Percentiles rank a stretch among this genome's conserved stretches.
These are phyloP conservation scores for Pseudozyma pruni DNA, from an alignment of 1,284 basidiomycete species.

Conservation along the genomic window DNA sequence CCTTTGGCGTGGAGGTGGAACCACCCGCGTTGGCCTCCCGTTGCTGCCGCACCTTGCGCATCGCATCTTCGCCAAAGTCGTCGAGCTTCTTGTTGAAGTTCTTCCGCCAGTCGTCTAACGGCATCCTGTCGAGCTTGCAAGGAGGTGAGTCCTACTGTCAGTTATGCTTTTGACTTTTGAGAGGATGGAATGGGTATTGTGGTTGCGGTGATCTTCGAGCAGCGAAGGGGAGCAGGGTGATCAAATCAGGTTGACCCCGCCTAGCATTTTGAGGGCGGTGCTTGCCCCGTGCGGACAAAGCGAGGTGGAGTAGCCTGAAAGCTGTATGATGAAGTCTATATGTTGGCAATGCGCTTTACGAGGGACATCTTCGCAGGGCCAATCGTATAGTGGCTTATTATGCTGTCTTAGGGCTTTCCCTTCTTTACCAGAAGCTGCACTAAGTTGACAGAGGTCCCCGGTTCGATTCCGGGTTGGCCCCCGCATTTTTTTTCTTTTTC, in stretches of 20 bases:
- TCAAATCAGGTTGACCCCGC: not conserved
- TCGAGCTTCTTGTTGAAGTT: conserved; percentile 54
- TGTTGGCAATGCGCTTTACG: not conserved
- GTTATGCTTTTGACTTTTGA: not conserved
- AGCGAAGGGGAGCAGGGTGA: too few relatives aligned
- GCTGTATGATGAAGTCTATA: not conserved
- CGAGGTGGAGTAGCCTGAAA: not conserved
- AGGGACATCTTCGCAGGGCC: conserved; percentile 16
- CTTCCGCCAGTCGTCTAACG: conserved; percentile 44
- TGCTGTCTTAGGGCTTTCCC: conserved; percentile 50
- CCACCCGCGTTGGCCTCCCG: conserved; percentile 40
- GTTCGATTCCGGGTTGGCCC: conserved; percentile 56
- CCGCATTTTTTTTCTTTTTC: conserved; percentile 7
- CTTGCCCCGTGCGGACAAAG: conserved; percentile 8
- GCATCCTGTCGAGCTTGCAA: conserved; percentile 25
- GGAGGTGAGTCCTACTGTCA: too few relatives aligned
- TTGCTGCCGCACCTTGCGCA: conserved; percentile 39
- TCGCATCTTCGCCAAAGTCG: conserved; percentile 47
- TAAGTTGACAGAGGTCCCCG: conserved; percentile 56
- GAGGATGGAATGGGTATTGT: too few relatives aligned
- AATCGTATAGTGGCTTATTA: conserved; percentile 58
- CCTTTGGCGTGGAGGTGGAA: conserved; percentile 1
- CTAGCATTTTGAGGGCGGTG: conserved; percentile 12
- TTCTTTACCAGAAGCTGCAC: not conserved
- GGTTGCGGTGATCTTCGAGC: too few relatives aligned